Evolutionary conservation across 495 filamentous ascomycete genomes (phyloP).

Genomic region (Lasiosphaeria ovina): DNA sequence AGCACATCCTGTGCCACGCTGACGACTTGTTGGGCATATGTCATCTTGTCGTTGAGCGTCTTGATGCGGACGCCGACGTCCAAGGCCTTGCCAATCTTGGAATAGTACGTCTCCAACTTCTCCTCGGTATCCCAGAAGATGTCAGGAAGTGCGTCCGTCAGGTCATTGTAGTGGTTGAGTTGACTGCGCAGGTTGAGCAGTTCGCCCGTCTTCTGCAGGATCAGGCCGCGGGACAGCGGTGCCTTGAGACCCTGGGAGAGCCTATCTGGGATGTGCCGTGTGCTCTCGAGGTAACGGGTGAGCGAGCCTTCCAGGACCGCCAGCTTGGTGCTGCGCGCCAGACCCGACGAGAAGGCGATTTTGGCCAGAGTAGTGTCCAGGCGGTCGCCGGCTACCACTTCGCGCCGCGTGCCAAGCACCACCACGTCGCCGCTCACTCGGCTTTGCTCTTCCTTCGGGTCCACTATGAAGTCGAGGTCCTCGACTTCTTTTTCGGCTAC

Average conservation of each 20-base stretch:
- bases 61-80: slow-evolving; percentile 94
- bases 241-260: slow-evolving; percentile 49
- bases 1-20: slow-evolving; percentile 88
- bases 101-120: slow-evolving; percentile 87
- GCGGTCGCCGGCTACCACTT: slow-evolving; percentile 43
- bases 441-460: slow-evolving; percentile 70
- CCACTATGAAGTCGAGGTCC: slow-evolving; percentile 83
- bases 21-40: slow-evolving; percentile 95
- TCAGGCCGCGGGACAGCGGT: slow-evolving; percentile 36
- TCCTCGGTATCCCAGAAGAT: slow-evolving; percentile 97
- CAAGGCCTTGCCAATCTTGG: slow-evolving; percentile 82
- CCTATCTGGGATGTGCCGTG: slow-evolving; percentile 70
- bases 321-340: slow-evolving; percentile 94
- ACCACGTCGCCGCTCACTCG: slow-evolving; percentile 87
- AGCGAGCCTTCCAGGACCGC: slow-evolving; percentile 89
- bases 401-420: slow-evolving; percentile 66
- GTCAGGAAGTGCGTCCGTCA: slow-evolving; percentile 93
- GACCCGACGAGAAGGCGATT: slow-evolving; percentile 91
- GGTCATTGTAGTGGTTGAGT: slow-evolving; percentile 93
- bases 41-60: slow-evolving; percentile 92
- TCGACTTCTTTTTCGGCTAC: slow-evolving; percentile 69
- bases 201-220: slow-evolving; percentile 90
- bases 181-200: slow-evolving; percentile 88
- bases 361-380: slow-evolving; percentile 84
- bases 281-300: slow-evolving; percentile 78